phyloP scores from a whole-genome alignment of 2,329 filamentous ascomycete species.

The Alternaria viburni region DNA sequence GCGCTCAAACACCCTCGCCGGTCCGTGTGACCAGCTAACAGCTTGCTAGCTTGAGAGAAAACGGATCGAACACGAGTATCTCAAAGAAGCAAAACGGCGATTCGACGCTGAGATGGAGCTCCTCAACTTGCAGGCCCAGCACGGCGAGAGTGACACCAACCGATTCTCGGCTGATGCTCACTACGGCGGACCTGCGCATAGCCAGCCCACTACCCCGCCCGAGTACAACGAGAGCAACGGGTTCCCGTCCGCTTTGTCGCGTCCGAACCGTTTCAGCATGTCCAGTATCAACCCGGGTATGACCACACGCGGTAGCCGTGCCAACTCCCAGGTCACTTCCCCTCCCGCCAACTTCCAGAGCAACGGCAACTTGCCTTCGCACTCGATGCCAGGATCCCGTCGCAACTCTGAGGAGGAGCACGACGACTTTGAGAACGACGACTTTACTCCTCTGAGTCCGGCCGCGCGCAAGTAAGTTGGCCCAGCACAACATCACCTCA shows the following conservation, averaged over 20 bases:
- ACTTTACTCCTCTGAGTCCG: slow-evolving; percentile 46
- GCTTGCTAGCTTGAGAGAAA: slow-evolving; percentile 83
- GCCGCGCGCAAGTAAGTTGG: slow-evolving; percentile 46
- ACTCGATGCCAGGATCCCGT: slow-evolving; percentile 84
- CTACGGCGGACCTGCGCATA: slow-evolving; percentile 72
- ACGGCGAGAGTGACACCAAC: slow-evolving; percentile 81
- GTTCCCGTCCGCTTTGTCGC: slow-evolving; percentile 80
- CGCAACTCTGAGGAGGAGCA: slow-evolving; percentile 89
- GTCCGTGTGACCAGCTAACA: slow-evolving; percentile 36
- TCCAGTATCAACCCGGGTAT: slow-evolving; percentile 75
- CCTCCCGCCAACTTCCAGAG: slow-evolving; percentile 63
- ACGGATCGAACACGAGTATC: slow-evolving; percentile 87
- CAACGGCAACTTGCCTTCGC: slow-evolving; percentile 73
- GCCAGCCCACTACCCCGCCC: slow-evolving; percentile 93
- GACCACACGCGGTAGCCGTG: slow-evolving; percentile 70
- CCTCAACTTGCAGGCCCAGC: slow-evolving; percentile 82
- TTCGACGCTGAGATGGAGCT: slow-evolving; percentile 94
- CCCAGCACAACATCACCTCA: slow-evolving; percentile 1
- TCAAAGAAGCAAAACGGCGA: slow-evolving; percentile 84
- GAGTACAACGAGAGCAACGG: slow-evolving; percentile 83
- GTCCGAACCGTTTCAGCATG: slow-evolving; percentile 86
- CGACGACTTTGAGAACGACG: slow-evolving; percentile 83
- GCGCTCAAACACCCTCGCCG: slow-evolving; percentile 17
- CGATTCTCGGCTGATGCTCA: slow-evolving; percentile 80
- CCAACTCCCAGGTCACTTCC: slow-evolving; percentile 80